Percentiles rank a stretch among this genome's conserved stretches.
phyloP scores from a whole-genome alignment of 305 asterid species.

The Fraxinus sp. region DNA sequence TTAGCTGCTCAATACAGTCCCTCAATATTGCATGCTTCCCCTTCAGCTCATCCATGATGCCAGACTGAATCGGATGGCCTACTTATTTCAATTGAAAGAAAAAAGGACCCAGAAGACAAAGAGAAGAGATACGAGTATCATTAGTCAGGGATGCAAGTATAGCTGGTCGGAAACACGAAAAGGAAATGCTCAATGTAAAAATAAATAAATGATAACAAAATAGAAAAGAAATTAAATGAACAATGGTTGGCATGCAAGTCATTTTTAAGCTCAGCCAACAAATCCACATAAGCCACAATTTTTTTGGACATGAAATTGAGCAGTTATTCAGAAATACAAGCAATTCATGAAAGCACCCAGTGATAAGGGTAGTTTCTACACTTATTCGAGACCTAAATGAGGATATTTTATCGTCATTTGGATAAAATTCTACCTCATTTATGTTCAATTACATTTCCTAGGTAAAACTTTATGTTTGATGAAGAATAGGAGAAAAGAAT shows the following conservation, averaged over 20 bases:
- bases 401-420: no score
- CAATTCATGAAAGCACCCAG: neutral
- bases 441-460: no score
- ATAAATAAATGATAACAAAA: neutral
- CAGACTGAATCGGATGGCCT: slow-evolving; percentile 43
- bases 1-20: slow-evolving; percentile 69
- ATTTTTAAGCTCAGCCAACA: neutral
- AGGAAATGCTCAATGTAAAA: neutral
- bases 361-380: neutral
- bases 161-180: neutral
- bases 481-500: no score
- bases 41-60: slow-evolving; percentile 59
- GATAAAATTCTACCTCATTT: no score
- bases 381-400: no score
- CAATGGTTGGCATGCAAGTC: neutral
- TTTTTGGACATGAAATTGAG: neutral
- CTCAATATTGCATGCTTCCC: slow-evolving; percentile 63
- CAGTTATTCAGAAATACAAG: neutral
- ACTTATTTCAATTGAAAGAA: slow-evolving; percentile 3
- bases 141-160: neutral
- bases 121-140: neutral
- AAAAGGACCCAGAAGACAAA: neutral
- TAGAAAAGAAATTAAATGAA: neutral
- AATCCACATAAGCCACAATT: neutral
- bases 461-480: no score